phyloP scores from a whole-genome alignment of 257 asterid genomes.

The Gynochthodes officinalis region DNA sequence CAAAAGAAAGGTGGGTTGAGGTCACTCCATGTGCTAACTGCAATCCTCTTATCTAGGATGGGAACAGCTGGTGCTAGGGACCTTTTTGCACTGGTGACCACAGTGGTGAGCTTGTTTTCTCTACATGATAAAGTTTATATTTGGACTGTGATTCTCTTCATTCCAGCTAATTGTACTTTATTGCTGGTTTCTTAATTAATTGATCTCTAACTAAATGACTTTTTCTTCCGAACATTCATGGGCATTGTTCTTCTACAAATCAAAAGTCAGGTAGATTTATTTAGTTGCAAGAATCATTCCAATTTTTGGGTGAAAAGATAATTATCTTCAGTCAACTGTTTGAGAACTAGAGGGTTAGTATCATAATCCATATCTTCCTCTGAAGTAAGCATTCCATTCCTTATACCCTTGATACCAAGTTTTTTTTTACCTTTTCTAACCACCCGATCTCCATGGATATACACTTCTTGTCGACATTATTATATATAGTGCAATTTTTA shows the following conservation, averaged over 20 bases:
- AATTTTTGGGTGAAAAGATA: neutral
- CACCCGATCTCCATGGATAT: neutral
- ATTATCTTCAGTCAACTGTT: neutral
- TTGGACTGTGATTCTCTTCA: neutral
- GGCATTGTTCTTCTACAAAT: neutral
- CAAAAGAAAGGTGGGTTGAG: slow-evolving; percentile 79
- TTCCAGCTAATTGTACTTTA: neutral
- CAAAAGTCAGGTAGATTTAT: too few species aligned
- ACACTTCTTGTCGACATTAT: neutral
- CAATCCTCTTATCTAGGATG: slow-evolving; percentile 80
- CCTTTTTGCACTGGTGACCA: slow-evolving; percentile 71
- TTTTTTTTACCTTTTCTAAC: neutral
- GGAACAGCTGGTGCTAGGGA: slow-evolving; percentile 76
- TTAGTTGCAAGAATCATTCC: neutral
- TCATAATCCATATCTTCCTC: neutral
- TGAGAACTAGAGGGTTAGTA: neutral
- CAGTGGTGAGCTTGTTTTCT: slow-evolving; percentile 63
- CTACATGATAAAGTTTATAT: neutral
- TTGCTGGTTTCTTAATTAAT: neutral
- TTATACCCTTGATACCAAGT: neutral
- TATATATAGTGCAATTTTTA: neutral
- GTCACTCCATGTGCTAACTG: slow-evolving; percentile 87
- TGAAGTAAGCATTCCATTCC: neutral
- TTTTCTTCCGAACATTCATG: neutral
- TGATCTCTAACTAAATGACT: neutral